A percentile compares a stretch with the other conserved stretches of the same genome.
Conservation (phyloP, 306 rosid species). For the Coriaria nepalensis region DNA sequence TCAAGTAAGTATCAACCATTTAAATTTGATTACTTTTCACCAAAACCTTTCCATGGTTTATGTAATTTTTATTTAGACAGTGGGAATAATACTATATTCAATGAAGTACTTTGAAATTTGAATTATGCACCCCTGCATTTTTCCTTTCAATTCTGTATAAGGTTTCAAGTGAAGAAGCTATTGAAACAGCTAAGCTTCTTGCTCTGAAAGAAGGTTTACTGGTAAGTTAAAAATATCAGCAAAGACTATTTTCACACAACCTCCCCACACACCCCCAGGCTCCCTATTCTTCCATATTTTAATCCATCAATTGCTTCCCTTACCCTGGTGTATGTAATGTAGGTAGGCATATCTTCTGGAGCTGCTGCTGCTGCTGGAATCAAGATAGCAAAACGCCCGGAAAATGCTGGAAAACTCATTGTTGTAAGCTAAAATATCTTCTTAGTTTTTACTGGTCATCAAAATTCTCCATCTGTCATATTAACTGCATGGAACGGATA, state of each 20-base stretch:
- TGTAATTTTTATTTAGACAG: no score
- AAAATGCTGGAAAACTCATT: conserved; percentile 83
- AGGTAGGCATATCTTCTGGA: conserved; percentile 98
- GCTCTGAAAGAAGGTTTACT: conserved; percentile 79
- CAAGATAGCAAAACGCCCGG: conserved; percentile 68
- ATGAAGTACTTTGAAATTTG: no score
- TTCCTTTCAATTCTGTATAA: conserved; percentile 7
- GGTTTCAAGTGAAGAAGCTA: conserved; percentile 84
- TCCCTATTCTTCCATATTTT: no score
- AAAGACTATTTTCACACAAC: conserved; percentile 1
- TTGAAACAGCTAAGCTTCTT: conserved; percentile 72
- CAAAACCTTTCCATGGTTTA: not conserved
- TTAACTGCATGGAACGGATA: no score
- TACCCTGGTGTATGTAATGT: conserved; percentile 7
- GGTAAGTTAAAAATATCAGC: conserved; percentile 6
- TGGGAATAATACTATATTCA: no score
- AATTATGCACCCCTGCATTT: not conserved
- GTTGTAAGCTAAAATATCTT: conserved; percentile 64
- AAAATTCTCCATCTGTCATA: no score
- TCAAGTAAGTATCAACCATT: conserved; percentile 42
- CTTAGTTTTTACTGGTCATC: no score
- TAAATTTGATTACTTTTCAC: not conserved
- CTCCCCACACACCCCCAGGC: no score
- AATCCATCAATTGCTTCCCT: not conserved
- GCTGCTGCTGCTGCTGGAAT: conserved; percentile 88